These are phyloP conservation scores for Myxozyma melibiosi DNA, from an alignment of 805 yeast genomes.

Conservation along the genomic window DNA sequence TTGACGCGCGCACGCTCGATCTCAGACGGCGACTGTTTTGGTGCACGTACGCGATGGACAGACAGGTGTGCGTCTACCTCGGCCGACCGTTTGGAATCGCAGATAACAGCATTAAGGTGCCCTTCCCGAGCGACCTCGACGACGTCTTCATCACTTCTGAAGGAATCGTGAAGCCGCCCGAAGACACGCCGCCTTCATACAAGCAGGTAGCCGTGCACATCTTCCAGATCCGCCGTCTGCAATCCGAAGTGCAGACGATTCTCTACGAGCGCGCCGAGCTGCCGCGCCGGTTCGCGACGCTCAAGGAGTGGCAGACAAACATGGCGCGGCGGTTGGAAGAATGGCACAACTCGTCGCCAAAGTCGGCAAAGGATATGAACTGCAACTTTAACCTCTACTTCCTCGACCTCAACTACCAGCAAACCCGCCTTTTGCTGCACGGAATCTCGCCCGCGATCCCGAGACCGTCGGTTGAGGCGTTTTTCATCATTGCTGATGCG, in stretches of 20 bases:
- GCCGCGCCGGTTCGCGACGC: constrained; percentile 59
- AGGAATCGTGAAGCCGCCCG: constrained; percentile 38
- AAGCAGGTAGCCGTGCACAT: constrained; percentile 68
- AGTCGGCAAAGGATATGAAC: constrained; percentile 60
- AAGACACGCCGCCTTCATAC: constrained; percentile 50
- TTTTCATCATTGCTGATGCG: constrained; percentile 59
- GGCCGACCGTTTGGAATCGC: constrained; percentile 90
- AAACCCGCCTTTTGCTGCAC: constrained; percentile 68
- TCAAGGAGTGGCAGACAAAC: constrained; percentile 65
- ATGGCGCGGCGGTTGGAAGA: constrained; percentile 55
- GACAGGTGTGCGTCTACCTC: constrained; percentile 82
- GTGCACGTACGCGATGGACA: constrained; percentile 84
- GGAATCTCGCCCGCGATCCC: constrained; percentile 77
- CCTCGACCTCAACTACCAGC: constrained; percentile 75
- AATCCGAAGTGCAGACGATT: constrained; percentile 72
- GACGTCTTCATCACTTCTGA: constrained; percentile 60
- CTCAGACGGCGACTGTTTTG: constrained; percentile 77
- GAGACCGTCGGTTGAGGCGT: constrained; percentile 56
- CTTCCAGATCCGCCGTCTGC: constrained; percentile 70
- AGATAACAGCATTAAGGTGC: constrained; percentile 71
- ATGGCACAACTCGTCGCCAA: constrained; percentile 66
- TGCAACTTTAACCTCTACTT: constrained; percentile 73
- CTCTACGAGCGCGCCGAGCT: constrained; percentile 71
- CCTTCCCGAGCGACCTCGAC: constrained; percentile 73
- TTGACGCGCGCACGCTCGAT: constrained; percentile 63